Base-by-base conservation (phyloP, 148 eudicot genomes). In the Vaccinium corymbosum region DNA sequence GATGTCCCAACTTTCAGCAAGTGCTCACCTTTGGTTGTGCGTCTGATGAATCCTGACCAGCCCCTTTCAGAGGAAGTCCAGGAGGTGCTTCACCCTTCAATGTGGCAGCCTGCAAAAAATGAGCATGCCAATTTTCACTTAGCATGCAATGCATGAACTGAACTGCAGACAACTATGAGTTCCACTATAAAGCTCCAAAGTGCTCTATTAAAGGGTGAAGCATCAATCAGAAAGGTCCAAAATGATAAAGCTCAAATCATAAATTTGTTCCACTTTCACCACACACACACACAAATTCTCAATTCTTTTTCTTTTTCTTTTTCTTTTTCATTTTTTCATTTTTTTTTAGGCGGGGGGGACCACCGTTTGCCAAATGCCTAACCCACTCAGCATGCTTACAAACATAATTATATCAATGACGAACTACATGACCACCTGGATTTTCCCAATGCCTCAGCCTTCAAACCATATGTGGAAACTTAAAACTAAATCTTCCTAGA, bases 11-110 rank as follows among this genome's bases (percentile, higher is more conserved):
- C 46, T 76, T 56, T 73, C 56, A 83, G 32, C 53, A 82, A 80
- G 64, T 35, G 70, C 82, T 81, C 88, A 97, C 99, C 94, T 93
- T 89, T 56, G 91, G 91, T 84, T 85, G 94, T 76, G 92, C 85
- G 80, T 94, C 98, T 64, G 98, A 92, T 81, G 99, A 92, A 85
- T 94, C 99, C 82, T 94, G 99, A 70, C 97, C 95, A 83, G 99
- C 90, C 74, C 99, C 99, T 88, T 92, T 97, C 78, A 97, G 85
- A 89, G 99, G 97, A 84, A 97, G 93, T 70, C 99, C 99, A 84
- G 92, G 93, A 68, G 99, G 99, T 20, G 99, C 94, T 92, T 94
- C 98, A 78, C 99, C 99, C 86, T 97, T 97, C 84, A 97, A 91
- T 85, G 99, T 97, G 88, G 99, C 98, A 82, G 98, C 98, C 99